Conservation (phyloP, 2,329 filamentous ascomycete species). For the Leptosphaerulina australis region DNA sequence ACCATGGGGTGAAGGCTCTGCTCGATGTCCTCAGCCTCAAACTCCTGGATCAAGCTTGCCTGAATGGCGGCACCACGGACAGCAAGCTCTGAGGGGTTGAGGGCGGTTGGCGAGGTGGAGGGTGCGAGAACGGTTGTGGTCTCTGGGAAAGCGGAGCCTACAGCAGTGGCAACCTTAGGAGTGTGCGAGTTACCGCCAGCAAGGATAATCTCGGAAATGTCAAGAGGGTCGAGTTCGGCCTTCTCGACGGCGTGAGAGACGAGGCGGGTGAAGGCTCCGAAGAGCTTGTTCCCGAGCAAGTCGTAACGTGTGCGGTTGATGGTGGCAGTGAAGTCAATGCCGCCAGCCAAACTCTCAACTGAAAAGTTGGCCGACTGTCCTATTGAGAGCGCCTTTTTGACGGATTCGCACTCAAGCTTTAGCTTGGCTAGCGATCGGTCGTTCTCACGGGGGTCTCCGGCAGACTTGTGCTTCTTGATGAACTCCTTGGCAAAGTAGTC, state of each 20-base stretch:
- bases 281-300: conserved; percentile 82
- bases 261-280: conserved; percentile 84
- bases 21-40: conserved; percentile 90
- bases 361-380: conserved; percentile 89
- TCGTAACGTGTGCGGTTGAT: conserved; percentile 95
- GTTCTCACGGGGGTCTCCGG: conserved; percentile 77
- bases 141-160: conserved; percentile 80
- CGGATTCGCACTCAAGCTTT: conserved; percentile 85
- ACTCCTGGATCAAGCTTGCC: conserved; percentile 91
- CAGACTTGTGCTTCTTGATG: conserved; percentile 88
- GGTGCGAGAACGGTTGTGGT: conserved; percentile 81
- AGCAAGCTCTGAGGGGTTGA: conserved; percentile 92
- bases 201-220: conserved; percentile 93
- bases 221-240: conserved; percentile 87
- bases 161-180: conserved; percentile 84
- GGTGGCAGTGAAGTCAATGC: conserved; percentile 87
- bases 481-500: conserved; percentile 99
- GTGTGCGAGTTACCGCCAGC: conserved; percentile 92
- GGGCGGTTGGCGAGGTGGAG: conserved; percentile 73
- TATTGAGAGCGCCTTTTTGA: conserved; percentile 90
- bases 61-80: conserved; percentile 93
- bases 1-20: conserved; percentile 96
- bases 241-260: conserved; percentile 88
- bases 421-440: conserved; percentile 86
- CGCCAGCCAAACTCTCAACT: conserved; percentile 87